Conservation (phyloP, 2,329 filamentous ascomycete genomes). For the Cladosporium sp. region DNA sequence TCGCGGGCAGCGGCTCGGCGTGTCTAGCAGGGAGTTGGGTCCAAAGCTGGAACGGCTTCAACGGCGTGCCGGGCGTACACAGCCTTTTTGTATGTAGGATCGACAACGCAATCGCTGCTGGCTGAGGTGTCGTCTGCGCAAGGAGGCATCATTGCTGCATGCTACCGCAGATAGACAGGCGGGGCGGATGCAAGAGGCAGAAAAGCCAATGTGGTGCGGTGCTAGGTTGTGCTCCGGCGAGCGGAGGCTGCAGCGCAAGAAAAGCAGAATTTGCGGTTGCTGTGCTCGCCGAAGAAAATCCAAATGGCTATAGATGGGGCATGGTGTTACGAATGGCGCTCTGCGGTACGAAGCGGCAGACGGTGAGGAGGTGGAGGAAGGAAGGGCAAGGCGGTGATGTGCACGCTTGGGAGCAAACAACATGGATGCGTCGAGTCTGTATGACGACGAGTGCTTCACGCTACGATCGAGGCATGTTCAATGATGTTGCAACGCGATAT, state of each 20-base stretch:
- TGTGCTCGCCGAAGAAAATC: conserved; percentile 18
- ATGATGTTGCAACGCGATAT: background rate
- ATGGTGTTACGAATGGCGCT: conserved; percentile 17
- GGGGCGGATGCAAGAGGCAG: conserved; percentile 14
- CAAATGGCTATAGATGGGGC: conserved; percentile 7
- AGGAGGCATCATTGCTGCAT: conserved; percentile 20
- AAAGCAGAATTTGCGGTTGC: conserved; percentile 10
- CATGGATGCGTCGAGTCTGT: conserved; percentile 3
- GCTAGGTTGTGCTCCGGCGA: conserved; percentile 8
- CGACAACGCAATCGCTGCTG: conserved; percentile 16
- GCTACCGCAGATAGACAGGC: conserved; percentile 11
- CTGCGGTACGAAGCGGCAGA: conserved; percentile 18
- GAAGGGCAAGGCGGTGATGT: conserved; percentile 2
- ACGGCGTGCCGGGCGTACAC: conserved; percentile 14
- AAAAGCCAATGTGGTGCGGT: conserved; percentile 17
- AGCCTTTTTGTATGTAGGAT: conserved; percentile 14
- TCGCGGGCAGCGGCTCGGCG: conserved; percentile 11
- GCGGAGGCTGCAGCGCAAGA: background rate
- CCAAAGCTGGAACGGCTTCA: conserved; percentile 17
- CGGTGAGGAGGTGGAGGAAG: conserved; percentile 6
- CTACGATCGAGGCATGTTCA: background rate
- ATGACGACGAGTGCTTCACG: background rate
- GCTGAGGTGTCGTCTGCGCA: conserved; percentile 13
- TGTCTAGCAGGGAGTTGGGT: conserved; percentile 13
- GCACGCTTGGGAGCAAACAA: conserved; percentile 11